Evolutionary conservation across 2,329 filamentous ascomycete genomes (phyloP), one percentile per base, ranked within the genome.

Genomic region (Xylaria multiplex): DNA sequence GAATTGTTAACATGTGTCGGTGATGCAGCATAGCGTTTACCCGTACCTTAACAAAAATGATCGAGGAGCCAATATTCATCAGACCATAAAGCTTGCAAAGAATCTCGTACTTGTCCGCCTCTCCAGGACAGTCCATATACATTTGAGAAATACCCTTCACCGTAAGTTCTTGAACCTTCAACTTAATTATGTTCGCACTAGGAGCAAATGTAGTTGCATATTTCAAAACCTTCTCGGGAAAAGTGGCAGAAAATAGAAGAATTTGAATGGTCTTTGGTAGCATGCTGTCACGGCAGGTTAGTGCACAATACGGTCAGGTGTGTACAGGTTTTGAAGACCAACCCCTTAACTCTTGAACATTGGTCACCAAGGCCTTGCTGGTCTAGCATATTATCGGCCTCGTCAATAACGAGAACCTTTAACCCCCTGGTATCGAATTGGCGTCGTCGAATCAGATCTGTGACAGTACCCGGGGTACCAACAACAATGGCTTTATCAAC

Each of bases 381-480:
- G 76, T 98, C 96, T 66, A 99, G 83, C 96, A 99, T 99, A 82
- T 97, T 98, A 82, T 99, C 96, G 64, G 96, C 96, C 82, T 99
- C 96, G 75, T 99, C 96, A 59, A 99, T 86, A 62, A 97, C 95
- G 67, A 99, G 86, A 8, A 97, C 87, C 78, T 89, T 92, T 72
- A 99, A 84, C 64, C 89, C 81, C 19, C 85, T 87, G 0, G 88
- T 80, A 72, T 97, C 88, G 70, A 99, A 86, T 75, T 92, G 86
- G 71, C 89, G 86, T 73, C 90, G 89, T 75, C 90, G 90, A 74
- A 97, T 90, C 73, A 96, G 85, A 75, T 98, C 96, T 83, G 91
- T 90, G 55, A 96, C 93, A 0, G 95, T 98, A 62, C 96, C 96
- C 0, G 96, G 96, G 1, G 96, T 99, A 66, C 96, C 96, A 66